Evolutionary conservation across 2,329 filamentous ascomycete genomes (phyloP), one percentile per base, ranked within the genome.

Genomic region (Phyllosticta citribraziliensis): DNA sequence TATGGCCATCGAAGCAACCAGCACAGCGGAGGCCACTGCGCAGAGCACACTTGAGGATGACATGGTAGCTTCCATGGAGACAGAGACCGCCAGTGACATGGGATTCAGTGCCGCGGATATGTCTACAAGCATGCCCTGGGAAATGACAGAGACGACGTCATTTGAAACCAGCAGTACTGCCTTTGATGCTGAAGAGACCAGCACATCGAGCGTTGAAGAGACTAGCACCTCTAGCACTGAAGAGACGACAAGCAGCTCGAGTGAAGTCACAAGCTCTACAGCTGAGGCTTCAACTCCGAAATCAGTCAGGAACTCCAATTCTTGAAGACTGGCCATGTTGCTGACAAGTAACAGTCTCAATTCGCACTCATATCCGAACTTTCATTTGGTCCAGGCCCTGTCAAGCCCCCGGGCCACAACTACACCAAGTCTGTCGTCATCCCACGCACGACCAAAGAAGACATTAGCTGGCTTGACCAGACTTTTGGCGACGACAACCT

Each of bases 371-470:
- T 62, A 5, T 62, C 60, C 12, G 22, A 62, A 1, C 6, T 62
- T 1, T 35, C 60, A 8, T 62, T 55, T 22, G 25, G 22, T 12
- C 40, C 68, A 33, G 70, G 72, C 3, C 65, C 68, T 2, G 70
- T 74, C 8, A 78, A 79, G 62, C 73, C 77, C 0, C 66, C 71
- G 0, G 76, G 76, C 1, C 70, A 69, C 55, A 71, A 71, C 17
- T 82, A 82, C 65, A 77, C 78, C 2, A 77, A 76, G 56, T 73
- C 70, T 2, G 63, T 83, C 17, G 78, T 84, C 4, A 72, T 82
- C 35, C 74, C 80, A 1, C 73, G 75, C 30, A 74, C 76, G 40
- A 73, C 72, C 52, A 66, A 67, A 12, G 79, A 82, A 65, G 73
- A 80, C 62, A 74, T 74, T 2, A 67, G 64, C 24, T 83, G 81